Conservation (phyloP, 2,329 filamentous ascomycete genomes). For the Plectosphaerella sp. region DNA sequence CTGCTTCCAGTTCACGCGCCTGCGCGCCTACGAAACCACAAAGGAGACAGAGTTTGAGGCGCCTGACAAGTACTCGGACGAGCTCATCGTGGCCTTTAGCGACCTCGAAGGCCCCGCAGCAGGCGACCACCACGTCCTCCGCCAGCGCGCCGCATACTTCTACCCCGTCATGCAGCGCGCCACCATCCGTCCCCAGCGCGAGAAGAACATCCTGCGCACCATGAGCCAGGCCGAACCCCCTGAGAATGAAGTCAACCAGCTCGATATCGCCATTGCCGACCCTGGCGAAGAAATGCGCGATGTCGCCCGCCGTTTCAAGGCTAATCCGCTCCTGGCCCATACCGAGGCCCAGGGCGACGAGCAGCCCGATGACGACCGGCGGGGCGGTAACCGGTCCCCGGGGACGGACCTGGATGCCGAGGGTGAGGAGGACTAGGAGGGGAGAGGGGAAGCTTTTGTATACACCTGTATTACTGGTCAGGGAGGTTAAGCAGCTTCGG, state of each 20-base stretch:
- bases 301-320: conserved; percentile 48
- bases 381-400: conserved; percentile 13
- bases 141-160: conserved; percentile 59
- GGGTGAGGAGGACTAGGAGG: conserved; percentile 38
- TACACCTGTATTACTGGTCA: no score
- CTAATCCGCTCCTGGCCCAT: conserved; percentile 30
- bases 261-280: conserved; percentile 51
- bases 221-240: conserved; percentile 40
- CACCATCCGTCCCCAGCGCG: conserved; percentile 57
- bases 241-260: conserved; percentile 49
- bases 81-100: conserved; percentile 56
- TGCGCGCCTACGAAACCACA: conserved; percentile 62
- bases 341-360: conserved; percentile 7
- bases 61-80: conserved; percentile 58
- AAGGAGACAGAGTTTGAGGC: conserved; percentile 53
- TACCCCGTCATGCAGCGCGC: conserved; percentile 65
- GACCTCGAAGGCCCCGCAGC: conserved; percentile 36
- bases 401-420: conserved; percentile 36
- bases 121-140: conserved; percentile 29
- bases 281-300: conserved; percentile 48
- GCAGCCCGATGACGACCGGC: background rate
- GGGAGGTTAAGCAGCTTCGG: no score
- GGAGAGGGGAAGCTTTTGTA: conserved; percentile 2
- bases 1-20: conserved; percentile 57
- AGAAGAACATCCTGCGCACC: conserved; percentile 57